Conservation (phyloP, 1,284 basidiomycete species). For the Pseudozyma tsukubaensis region DNA sequence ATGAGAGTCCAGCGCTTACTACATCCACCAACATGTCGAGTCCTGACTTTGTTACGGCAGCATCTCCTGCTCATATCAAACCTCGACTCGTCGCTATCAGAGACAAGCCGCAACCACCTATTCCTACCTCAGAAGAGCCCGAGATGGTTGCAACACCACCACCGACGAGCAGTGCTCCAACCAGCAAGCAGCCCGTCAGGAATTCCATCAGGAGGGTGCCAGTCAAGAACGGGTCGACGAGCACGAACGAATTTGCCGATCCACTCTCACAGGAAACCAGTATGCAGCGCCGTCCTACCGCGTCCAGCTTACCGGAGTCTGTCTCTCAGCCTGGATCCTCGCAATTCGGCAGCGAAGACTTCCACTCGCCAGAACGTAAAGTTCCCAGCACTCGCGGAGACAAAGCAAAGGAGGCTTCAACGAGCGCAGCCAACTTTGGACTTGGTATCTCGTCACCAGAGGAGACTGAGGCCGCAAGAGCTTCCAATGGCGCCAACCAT, state of each 20-base stretch:
- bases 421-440: constrained; percentile 10
- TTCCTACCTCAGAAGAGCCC: constrained; percentile 7
- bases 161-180: background rate
- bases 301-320: constrained; percentile 31
- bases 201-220: background rate
- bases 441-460: constrained; percentile 28
- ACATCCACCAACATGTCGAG: constrained; percentile 31
- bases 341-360: constrained; percentile 25
- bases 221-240: constrained; percentile 3
- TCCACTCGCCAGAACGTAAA: constrained; percentile 8
- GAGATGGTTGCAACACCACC: background rate
- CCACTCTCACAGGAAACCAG: background rate
- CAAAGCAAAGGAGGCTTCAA: constrained; percentile 2
- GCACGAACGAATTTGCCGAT: constrained; percentile 3
- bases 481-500: background rate
- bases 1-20: constrained; percentile 33
- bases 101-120: constrained; percentile 26
- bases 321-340: constrained; percentile 36
- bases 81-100: background rate
- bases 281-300: constrained; percentile 17
- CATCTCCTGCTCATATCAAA: constrained; percentile 12
- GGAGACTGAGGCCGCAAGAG: background rate
- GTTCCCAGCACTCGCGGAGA: constrained; percentile 18
- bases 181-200: background rate
- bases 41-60: constrained; percentile 14